Conservation (phyloP, 345 rosid species). For the Eucalyptus pauciflora region DNA sequence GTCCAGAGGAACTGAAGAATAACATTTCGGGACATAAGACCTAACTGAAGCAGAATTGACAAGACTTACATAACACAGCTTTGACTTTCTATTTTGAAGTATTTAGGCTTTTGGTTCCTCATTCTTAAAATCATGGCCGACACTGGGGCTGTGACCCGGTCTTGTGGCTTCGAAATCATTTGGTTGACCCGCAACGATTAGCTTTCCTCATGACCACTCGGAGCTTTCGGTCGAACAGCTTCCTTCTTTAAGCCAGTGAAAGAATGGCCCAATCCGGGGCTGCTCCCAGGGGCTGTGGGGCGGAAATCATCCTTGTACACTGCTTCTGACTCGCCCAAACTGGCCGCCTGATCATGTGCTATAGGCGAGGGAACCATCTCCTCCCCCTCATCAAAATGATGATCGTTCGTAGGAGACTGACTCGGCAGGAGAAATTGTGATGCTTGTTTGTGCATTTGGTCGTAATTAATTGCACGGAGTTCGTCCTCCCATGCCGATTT, state of each 20-base stretch:
- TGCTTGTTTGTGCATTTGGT: not conserved
- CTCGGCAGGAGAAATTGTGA: not conserved
- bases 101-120: not conserved
- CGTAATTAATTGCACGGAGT: not conserved
- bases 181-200: constrained; percentile 1
- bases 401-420: not conserved
- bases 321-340: not conserved
- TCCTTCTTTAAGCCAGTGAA: not conserved
- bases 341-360: not conserved
- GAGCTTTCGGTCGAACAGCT: not conserved
- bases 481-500: too few species aligned
- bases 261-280: constrained; percentile 26
- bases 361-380: not conserved
- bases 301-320: not conserved
- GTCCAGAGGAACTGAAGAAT: not conserved
- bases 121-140: not conserved
- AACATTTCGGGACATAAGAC: not conserved
- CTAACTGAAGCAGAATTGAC: not conserved
- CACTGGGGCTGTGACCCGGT: not conserved
- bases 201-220: not conserved
- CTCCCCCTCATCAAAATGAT: not conserved
- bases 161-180: not conserved
- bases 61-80: not conserved
- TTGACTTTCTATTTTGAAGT: not conserved
- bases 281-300: constrained; percentile 28